phyloP scores from a whole-genome alignment of 345 rosid species.

The Euclidium syriacum region DNA sequence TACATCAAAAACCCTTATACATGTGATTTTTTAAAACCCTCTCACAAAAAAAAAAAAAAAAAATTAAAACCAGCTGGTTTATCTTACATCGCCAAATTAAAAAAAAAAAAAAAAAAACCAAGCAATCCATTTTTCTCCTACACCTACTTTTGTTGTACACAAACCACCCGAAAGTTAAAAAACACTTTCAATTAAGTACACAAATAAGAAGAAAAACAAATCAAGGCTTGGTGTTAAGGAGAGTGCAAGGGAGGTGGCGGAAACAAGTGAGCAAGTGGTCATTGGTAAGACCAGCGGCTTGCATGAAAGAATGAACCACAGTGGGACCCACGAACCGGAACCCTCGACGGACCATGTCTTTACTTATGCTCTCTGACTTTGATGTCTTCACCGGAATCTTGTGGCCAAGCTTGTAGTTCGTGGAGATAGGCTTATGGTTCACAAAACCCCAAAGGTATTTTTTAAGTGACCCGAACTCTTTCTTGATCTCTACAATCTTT shows the following conservation, averaged over 20 bases:
- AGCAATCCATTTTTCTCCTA: slow-evolving; percentile 1
- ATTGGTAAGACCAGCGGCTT: slow-evolving; percentile 61
- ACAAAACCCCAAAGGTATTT: slow-evolving; percentile 63
- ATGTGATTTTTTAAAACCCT: slow-evolving; percentile 22
- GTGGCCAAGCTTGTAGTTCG: slow-evolving; percentile 42
- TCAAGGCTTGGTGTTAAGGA: slow-evolving; percentile 14
- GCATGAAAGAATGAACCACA: slow-evolving; percentile 62
- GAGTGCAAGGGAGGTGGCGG: slow-evolving; percentile 26
- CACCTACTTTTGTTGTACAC: slow-evolving; percentile 7
- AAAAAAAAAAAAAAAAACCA: too few relatives aligned
- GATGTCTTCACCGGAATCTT: slow-evolving; percentile 62
- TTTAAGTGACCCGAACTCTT: slow-evolving; percentile 41
- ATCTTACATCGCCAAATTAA: slow-evolving; percentile 11
- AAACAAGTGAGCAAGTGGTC: slow-evolving; percentile 54
- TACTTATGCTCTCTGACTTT: slow-evolving; percentile 61
- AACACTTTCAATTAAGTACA: slow-evolving; percentile 11
- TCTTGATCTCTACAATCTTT: slow-evolving; percentile 25
- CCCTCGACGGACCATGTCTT: slow-evolving; percentile 60
- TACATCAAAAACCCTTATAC: slow-evolving; percentile 27
- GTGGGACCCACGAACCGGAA: slow-evolving; percentile 65
- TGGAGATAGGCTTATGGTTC: slow-evolving; percentile 40
- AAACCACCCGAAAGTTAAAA: slow-evolving; percentile 25
- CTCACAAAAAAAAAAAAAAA: background rate
- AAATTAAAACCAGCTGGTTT: background rate
- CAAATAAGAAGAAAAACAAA: background rate